Conservation (phyloP, 176 grass and related monocot species). For the Puya raimondii region DNA sequence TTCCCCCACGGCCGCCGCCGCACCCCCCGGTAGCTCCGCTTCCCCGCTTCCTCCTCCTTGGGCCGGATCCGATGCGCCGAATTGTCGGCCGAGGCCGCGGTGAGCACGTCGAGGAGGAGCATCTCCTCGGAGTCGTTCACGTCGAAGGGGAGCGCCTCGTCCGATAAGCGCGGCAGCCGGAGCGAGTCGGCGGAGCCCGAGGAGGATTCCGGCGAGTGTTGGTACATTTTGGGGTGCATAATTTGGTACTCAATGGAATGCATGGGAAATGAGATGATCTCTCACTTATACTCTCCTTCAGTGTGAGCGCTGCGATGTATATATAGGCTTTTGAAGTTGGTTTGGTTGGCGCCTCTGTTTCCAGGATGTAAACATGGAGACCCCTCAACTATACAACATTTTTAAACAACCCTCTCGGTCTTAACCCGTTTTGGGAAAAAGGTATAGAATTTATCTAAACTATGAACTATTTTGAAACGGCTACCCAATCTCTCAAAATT, state of each 20-base stretch:
- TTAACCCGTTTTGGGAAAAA: too few species aligned
- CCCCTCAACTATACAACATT: too few species aligned
- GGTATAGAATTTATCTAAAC: too few species aligned
- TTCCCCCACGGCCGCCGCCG: slow-evolving; percentile 65
- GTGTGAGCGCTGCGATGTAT: not conserved
- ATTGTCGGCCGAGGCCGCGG: not conserved
- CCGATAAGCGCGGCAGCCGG: not conserved
- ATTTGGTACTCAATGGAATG: slow-evolving; percentile 12
- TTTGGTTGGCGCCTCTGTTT: too few species aligned
- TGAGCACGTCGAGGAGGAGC: slow-evolving; percentile 23
- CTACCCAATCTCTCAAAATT: too few species aligned
- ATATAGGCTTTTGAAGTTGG: not conserved
- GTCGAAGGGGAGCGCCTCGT: slow-evolving; percentile 20
- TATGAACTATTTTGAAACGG: too few species aligned
- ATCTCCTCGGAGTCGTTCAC: slow-evolving; percentile 32
- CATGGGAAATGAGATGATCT: not conserved
- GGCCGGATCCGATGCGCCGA: not conserved
- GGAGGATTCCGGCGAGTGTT: slow-evolving; percentile 35
- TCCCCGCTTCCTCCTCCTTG: too few species aligned
- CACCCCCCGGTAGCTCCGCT: slow-evolving; percentile 41
- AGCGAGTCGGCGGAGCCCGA: slow-evolving; percentile 19
- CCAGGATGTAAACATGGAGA: too few species aligned
- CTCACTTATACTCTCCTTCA: not conserved
- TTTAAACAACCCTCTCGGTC: too few species aligned
- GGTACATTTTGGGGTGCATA: not conserved